Evolutionary conservation across 495 filamentous ascomycete genomes (phyloP).

Genomic region (Tuber aestivum): DNA sequence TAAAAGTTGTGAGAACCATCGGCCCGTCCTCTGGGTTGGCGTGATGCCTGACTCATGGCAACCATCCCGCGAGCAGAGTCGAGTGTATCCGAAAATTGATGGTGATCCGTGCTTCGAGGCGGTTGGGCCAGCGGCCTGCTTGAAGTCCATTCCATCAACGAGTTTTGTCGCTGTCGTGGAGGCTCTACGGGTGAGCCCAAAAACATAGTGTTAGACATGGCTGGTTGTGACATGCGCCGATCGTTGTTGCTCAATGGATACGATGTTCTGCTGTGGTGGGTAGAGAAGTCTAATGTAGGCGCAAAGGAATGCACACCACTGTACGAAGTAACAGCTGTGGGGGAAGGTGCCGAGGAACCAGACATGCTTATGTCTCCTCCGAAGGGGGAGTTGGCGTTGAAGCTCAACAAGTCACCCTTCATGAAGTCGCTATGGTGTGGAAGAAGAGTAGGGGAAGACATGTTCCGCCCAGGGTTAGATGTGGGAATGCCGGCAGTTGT

Average conservation of each 20-base stretch:
- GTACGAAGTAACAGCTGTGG: slow-evolving; percentile 62
- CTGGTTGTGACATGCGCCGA: slow-evolving; percentile 85
- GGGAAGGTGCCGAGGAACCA: slow-evolving; percentile 59
- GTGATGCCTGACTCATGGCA: slow-evolving; percentile 79
- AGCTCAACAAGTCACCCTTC: slow-evolving; percentile 46
- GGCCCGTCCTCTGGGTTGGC: slow-evolving; percentile 51
- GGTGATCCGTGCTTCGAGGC: slow-evolving; percentile 38
- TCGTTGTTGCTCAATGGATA: slow-evolving; percentile 51
- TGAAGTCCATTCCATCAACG: slow-evolving; percentile 54
- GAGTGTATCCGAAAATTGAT: slow-evolving; percentile 46
- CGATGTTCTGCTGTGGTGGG: slow-evolving; percentile 51
- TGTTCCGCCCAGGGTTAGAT: slow-evolving; percentile 45
- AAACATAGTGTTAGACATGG: slow-evolving; percentile 57
- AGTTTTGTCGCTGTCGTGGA: slow-evolving; percentile 51
- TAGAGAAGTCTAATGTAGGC: slow-evolving; percentile 59
- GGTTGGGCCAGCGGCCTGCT: slow-evolving; percentile 32
- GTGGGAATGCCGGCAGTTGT: slow-evolving; percentile 50
- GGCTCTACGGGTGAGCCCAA: slow-evolving; percentile 47
- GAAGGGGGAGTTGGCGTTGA: slow-evolving; percentile 47
- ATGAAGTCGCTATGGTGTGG: slow-evolving; percentile 33
- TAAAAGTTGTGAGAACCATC: slow-evolving; percentile 85
- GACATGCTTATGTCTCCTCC: slow-evolving; percentile 49
- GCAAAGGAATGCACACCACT: slow-evolving; percentile 53
- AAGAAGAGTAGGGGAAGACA: slow-evolving; percentile 31
- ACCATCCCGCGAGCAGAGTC: slow-evolving; percentile 72